A percentile compares a stretch with the other conserved stretches of the same genome.
Evolutionary conservation across 2,329 filamentous ascomycete species (phyloP).

Genomic region (Aspergillus sp.): DNA sequence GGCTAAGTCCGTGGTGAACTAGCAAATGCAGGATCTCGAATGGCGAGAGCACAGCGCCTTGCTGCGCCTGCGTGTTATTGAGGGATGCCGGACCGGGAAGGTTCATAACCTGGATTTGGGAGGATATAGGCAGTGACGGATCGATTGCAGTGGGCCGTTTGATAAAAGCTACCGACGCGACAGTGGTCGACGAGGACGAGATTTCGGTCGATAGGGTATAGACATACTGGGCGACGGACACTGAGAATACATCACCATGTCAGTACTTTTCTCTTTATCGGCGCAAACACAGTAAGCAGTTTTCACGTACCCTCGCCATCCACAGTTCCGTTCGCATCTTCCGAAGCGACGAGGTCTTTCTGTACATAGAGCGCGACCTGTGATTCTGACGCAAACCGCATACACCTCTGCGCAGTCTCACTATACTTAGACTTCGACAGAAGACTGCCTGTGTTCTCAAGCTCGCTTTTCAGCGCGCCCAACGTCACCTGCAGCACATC

Average conservation of each 20-base stretch:
- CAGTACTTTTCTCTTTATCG: neutral
- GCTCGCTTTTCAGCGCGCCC: conserved; percentile 75
- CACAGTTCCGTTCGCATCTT: conserved; percentile 49
- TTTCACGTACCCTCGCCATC: conserved; percentile 46
- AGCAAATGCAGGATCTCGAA: conserved; percentile 93
- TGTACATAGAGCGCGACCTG: conserved; percentile 90
- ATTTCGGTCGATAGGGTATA: conserved; percentile 86
- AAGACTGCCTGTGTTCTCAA: conserved; percentile 80
- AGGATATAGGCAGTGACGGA: conserved; percentile 76
- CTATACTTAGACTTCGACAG: conserved; percentile 71
- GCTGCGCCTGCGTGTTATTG: conserved; percentile 68
- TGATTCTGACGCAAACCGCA: conserved; percentile 84
- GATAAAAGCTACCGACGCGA: conserved; percentile 84
- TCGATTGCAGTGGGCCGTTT: conserved; percentile 91
- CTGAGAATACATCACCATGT: conserved; percentile 21
- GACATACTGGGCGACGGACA: conserved; percentile 57
- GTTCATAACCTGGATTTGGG: conserved; percentile 91
- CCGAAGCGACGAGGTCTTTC: conserved; percentile 68
- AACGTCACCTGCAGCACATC: conserved; percentile 74
- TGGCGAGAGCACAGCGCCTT: conserved; percentile 75
- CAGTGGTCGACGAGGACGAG: conserved; percentile 72
- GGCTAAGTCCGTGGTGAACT: conserved; percentile 86
- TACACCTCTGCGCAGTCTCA: conserved; percentile 86
- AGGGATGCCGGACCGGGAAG: conserved; percentile 79
- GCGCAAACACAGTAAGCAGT: neutral